These are phyloP conservation scores for Fomes fomentarius DNA, from an alignment of 1,284 basidiomycete genomes.

Conservation along the genomic window DNA sequence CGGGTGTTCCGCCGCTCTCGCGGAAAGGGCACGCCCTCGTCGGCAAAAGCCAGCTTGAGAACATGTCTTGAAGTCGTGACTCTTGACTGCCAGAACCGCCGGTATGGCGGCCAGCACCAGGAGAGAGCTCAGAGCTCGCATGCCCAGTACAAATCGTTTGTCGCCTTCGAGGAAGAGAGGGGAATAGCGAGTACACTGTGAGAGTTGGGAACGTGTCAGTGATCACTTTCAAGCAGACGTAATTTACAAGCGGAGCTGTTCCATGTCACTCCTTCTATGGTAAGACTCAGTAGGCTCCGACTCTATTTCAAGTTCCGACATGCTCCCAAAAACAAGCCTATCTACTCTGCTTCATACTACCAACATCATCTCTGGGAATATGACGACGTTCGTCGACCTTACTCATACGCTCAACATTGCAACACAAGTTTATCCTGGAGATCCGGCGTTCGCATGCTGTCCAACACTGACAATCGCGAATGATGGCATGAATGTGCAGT, in stretches of 20 bases:
- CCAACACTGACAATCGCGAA: slow-evolving; percentile 23
- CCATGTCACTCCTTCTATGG: too few species aligned
- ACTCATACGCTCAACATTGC: slow-evolving; percentile 48
- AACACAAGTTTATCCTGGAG: slow-evolving; percentile 58
- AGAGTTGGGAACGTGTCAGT: too few species aligned
- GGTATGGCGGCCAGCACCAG: slow-evolving; percentile 30
- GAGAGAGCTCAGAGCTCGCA: slow-evolving; percentile 30
- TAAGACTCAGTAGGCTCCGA: too few species aligned
- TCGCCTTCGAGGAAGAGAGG: too few species aligned
- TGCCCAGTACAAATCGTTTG: slow-evolving; percentile 2
- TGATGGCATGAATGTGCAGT: slow-evolving; percentile 55
- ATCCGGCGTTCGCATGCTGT: slow-evolving; percentile 45
- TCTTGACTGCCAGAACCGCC: slow-evolving; percentile 59
- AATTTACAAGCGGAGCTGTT: too few species aligned
- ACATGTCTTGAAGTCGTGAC: slow-evolving; percentile 91
- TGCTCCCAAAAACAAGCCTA: too few species aligned
- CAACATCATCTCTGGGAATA: too few species aligned
- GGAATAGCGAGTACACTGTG: not conserved
- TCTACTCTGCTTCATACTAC: too few species aligned
- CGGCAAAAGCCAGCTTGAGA: slow-evolving; percentile 90
- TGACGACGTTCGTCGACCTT: slow-evolving; percentile 48
- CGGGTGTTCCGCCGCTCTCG: slow-evolving; percentile 57
- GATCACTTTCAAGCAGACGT: too few species aligned
- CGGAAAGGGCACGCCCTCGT: slow-evolving; percentile 80
- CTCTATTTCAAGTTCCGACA: too few species aligned